phyloP scores from a whole-genome alignment of 257 asterid genomes.

The Prunella vulgaris region DNA sequence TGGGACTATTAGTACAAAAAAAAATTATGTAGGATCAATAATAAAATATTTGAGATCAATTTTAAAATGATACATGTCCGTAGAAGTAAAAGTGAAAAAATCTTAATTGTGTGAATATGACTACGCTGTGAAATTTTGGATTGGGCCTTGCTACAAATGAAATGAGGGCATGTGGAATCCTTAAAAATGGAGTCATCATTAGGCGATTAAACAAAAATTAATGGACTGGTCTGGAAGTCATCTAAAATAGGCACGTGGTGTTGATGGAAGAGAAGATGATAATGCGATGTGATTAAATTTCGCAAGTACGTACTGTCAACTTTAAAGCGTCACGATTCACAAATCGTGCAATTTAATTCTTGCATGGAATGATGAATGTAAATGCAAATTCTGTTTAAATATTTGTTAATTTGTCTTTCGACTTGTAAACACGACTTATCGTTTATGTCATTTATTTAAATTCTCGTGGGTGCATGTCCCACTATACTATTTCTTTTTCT shows the following conservation, averaged over 20 bases:
- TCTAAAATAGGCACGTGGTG: background rate
- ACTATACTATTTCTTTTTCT: background rate
- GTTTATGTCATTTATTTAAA: background rate
- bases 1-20: too few species aligned
- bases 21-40: too few species aligned
- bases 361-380: constrained; percentile 29
- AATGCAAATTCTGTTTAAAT: constrained; percentile 14
- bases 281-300: background rate
- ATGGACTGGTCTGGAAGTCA: too few species aligned
- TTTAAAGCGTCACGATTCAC: background rate
- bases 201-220: too few species aligned
- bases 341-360: background rate
- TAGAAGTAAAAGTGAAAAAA: too few species aligned
- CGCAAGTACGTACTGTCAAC: background rate
- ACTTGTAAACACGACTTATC: background rate
- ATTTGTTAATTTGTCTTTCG: background rate
- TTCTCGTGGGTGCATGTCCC: background rate
- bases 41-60: too few species aligned
- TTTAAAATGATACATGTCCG: too few species aligned
- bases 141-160: too few species aligned
- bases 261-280: background rate
- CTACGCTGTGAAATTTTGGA: too few species aligned
- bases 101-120: too few species aligned
- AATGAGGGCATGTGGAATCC: too few species aligned
- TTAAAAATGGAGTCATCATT: too few species aligned